These are phyloP conservation scores for Leishmania tarentolae DNA, from an alignment of 208 protist species.

Conservation along the genomic window DNA sequence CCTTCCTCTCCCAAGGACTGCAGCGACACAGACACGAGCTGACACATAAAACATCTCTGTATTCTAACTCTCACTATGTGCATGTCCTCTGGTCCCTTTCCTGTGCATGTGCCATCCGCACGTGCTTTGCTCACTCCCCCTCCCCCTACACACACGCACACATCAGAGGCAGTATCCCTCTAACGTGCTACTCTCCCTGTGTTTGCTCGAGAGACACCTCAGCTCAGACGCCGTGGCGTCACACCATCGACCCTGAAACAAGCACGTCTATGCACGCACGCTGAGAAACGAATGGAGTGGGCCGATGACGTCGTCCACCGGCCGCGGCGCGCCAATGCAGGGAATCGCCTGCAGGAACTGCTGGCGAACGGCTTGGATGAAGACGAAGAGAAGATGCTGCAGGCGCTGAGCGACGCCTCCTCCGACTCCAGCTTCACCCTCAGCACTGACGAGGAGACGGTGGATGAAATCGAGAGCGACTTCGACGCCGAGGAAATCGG, in stretches of 20 bases:
- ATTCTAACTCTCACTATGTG: background rate
- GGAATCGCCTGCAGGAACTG: slow-evolving; percentile 59
- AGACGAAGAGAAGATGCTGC: slow-evolving; percentile 66
- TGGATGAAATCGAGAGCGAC: slow-evolving; percentile 76
- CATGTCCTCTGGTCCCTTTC: background rate
- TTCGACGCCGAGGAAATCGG: slow-evolving; percentile 71
- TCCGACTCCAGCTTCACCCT: slow-evolving; percentile 68
- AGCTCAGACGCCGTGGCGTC: background rate
- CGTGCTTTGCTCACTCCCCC: background rate
- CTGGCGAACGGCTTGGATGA: slow-evolving; percentile 68
- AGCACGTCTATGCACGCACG: background rate
- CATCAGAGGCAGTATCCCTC: background rate
- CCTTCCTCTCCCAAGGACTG: background rate
- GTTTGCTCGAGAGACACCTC: background rate
- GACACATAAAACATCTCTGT: background rate
- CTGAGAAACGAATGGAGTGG: slow-evolving; percentile 31
- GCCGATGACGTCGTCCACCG: slow-evolving; percentile 42
- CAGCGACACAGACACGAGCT: too few species aligned
- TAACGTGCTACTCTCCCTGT: background rate
- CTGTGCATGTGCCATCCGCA: background rate
- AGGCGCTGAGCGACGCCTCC: slow-evolving; percentile 41
- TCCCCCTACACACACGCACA: background rate
- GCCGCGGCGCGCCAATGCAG: slow-evolving; percentile 63
- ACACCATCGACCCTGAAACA: background rate
- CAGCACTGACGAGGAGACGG: slow-evolving; percentile 57